Evolutionary conservation across 176 grass and related monocot species (phyloP).

Genomic region (Olyra latifolia): DNA sequence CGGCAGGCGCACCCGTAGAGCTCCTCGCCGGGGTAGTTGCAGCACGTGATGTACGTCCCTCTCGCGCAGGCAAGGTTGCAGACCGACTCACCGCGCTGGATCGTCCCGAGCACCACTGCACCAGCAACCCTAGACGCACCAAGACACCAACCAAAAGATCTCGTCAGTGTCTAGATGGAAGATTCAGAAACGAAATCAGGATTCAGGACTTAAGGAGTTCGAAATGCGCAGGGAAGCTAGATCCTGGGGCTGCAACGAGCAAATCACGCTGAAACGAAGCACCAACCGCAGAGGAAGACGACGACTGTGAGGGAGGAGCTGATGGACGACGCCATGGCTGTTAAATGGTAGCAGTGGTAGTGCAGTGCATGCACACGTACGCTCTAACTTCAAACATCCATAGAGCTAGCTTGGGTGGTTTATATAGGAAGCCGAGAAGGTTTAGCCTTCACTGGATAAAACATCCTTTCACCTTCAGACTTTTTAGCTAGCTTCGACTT

Average conservation of each 20-base stretch:
- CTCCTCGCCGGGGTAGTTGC: neutral
- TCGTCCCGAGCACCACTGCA: conserved; percentile 3
- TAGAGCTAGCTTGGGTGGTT: neutral
- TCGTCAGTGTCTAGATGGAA: too few relatives aligned
- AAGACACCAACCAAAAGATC: neutral
- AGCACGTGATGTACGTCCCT: neutral
- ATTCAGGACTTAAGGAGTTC: too few relatives aligned
- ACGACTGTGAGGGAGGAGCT: neutral
- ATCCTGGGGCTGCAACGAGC: too few relatives aligned
- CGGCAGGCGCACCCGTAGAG: conserved; percentile 28
- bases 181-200: neutral
- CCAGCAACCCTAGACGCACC: neutral
- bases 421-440: neutral
- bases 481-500: too few relatives aligned
- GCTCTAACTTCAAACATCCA: neutral
- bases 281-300: neutral
- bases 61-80: conserved; percentile 6
- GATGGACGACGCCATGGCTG: conserved; percentile 6
- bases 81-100: conserved; percentile 10
- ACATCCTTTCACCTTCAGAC: too few relatives aligned
- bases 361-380: neutral
- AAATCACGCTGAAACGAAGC: neutral
- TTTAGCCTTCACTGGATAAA: conserved; percentile 8
- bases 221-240: neutral
- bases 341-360: neutral